Conservation (phyloP, 371 early-diverging fungal genomes). For the Circinella umbellata region DNA sequence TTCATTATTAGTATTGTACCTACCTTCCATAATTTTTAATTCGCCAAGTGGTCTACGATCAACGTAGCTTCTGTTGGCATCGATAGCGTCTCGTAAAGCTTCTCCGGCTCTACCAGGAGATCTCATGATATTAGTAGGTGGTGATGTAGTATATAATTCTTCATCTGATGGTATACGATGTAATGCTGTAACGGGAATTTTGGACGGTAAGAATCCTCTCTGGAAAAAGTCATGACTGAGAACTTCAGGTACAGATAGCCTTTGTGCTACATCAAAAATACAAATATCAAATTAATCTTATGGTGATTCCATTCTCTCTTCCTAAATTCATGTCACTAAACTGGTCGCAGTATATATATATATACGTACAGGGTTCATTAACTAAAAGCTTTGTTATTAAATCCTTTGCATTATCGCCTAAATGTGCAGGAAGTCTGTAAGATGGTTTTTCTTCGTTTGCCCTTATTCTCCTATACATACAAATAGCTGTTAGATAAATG, state of each 20-base stretch:
- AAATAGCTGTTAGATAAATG: neutral
- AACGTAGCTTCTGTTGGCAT: slow-evolving; percentile 21
- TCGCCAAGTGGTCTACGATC: slow-evolving; percentile 21
- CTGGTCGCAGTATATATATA: slow-evolving; percentile 61
- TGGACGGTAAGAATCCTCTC: slow-evolving; percentile 39
- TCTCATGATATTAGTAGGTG: slow-evolving; percentile 1
- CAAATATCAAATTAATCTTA: too few species aligned
- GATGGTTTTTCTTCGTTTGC: slow-evolving; percentile 75
- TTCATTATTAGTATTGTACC: neutral
- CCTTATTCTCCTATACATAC: slow-evolving; percentile 30
- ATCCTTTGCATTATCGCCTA: slow-evolving; percentile 67
- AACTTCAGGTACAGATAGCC: slow-evolving; percentile 48
- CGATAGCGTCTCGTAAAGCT: slow-evolving; percentile 21
- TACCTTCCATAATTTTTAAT: slow-evolving; percentile 28
- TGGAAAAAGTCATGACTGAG: slow-evolving; percentile 52
- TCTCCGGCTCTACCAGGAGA: slow-evolving; percentile 27
- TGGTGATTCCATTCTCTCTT: too few species aligned
- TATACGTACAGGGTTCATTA: slow-evolving; percentile 72
- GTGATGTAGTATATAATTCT: slow-evolving; percentile 20
- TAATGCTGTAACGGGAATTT: slow-evolving; percentile 38
- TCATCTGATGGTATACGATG: slow-evolving; percentile 28
- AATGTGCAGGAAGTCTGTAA: slow-evolving; percentile 81
- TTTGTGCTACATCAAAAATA: slow-evolving; percentile 26
- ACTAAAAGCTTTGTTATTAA: slow-evolving; percentile 83
- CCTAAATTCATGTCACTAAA: too few species aligned